Percentiles rank a stretch among this genome's conserved stretches.
Conservation (phyloP, 441 rosid species). For the Brassica balearica region DNA sequence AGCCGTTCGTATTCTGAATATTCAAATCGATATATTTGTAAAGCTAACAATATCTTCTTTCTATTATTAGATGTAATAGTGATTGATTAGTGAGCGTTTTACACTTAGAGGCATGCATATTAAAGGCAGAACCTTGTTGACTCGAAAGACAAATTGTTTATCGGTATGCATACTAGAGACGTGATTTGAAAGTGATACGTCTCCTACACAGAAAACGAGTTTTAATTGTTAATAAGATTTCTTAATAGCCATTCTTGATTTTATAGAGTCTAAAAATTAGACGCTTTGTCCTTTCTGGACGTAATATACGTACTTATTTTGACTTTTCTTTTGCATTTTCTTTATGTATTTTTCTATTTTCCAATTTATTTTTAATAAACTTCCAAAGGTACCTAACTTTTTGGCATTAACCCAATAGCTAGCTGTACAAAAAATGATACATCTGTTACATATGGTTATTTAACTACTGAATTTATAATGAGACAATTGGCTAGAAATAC, state of each 20-base stretch:
- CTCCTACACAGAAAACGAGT: constrained; percentile 42
- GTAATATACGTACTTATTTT: constrained; percentile 4
- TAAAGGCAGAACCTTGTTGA: background rate
- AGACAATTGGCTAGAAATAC: no score
- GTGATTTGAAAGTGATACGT: constrained; percentile 36
- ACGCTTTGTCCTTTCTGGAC: constrained; percentile 32
- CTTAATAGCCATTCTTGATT: constrained; percentile 17
- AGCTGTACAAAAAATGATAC: constrained; percentile 37
- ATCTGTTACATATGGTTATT: constrained; percentile 25
- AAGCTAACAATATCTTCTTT: no score
- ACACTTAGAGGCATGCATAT: no score
- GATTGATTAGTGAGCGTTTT: no score
- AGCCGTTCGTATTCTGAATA: no score
- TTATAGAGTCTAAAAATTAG: background rate
- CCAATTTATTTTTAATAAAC: background rate
- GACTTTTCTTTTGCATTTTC: constrained; percentile 30
- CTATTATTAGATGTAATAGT: no score
- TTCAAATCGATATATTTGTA: no score
- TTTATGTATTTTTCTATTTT: background rate
- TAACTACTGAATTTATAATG: background rate
- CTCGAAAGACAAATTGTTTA: constrained; percentile 5
- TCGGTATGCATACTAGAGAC: constrained; percentile 23
- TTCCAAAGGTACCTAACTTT: constrained; percentile 24
- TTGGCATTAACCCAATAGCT: constrained; percentile 23
- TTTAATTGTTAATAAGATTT: constrained; percentile 22